These are phyloP conservation scores for Trametes maxima DNA, from an alignment of 768 basidiomycete genomes.

Conservation along the genomic window DNA sequence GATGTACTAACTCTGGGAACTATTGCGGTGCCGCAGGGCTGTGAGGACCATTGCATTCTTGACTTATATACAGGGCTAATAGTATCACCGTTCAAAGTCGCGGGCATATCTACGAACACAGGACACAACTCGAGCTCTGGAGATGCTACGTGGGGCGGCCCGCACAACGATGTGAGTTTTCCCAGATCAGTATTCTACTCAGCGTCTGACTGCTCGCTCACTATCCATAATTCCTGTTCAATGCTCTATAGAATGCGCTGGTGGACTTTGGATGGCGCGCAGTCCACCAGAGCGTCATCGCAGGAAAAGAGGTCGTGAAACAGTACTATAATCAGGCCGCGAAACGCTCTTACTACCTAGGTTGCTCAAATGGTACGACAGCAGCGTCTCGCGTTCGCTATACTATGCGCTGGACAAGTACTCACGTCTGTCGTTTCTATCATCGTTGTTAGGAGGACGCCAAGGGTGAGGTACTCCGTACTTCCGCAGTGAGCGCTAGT, in stretches of 20 bases:
- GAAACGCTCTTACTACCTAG: conserved; percentile 31
- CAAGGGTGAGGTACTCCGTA: conserved; percentile 19
- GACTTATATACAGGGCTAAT: not conserved
- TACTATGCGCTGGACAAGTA: too few species aligned
- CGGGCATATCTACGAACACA: conserved; percentile 24
- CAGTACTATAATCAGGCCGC: conserved; percentile 25
- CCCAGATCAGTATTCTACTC: not conserved
- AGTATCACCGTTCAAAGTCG: conserved; percentile 9
- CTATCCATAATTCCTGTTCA: not conserved
- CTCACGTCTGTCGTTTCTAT: too few species aligned
- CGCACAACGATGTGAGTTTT: conserved; percentile 20
- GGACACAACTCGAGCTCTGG: conserved; percentile 12
- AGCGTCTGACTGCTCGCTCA: too few species aligned
- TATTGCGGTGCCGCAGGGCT: conserved; percentile 21
- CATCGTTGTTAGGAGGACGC: conserved; percentile 23
- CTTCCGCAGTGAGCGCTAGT: not conserved
- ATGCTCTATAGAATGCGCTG: conserved; percentile 21
- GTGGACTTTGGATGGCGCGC: conserved; percentile 31
- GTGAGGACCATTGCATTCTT: conserved; percentile 2
- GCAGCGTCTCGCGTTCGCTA: too few species aligned
- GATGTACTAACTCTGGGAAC: conserved; percentile 17
- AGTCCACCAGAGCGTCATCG: conserved; percentile 26
- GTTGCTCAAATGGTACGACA: conserved; percentile 25
- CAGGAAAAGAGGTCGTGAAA: conserved; percentile 29
- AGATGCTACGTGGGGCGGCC: conserved; percentile 19